A percentile compares a stretch with the other conserved stretches of the same genome.
phyloP scores from a whole-genome alignment of 2,329 filamentous ascomycete species.

The Blastomyces percursus region DNA sequence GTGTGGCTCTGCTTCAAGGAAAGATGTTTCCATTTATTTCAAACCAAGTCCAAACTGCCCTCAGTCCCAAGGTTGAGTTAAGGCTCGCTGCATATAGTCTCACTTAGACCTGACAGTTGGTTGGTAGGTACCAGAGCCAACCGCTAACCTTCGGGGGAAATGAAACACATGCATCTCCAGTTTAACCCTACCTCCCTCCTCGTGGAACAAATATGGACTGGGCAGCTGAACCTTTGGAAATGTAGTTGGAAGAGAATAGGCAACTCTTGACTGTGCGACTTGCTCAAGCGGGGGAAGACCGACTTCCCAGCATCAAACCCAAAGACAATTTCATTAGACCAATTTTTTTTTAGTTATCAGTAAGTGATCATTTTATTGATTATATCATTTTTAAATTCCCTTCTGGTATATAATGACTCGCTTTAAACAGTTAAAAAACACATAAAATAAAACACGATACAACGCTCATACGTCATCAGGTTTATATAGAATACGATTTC shows the following conservation, averaged over 20 bases:
- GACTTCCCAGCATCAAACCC: too few relatives aligned
- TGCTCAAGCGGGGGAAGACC: background rate
- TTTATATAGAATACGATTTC: background rate
- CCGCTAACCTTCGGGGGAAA: background rate
- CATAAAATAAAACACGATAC: background rate
- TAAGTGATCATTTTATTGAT: background rate
- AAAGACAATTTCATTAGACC: background rate
- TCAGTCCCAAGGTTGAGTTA: background rate
- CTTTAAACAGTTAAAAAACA: background rate
- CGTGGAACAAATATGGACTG: background rate
- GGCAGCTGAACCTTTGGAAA: background rate
- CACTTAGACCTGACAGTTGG: background rate
- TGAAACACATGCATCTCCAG: background rate
- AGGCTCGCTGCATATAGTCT: background rate
- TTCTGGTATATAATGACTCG: background rate
- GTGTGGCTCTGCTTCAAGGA: background rate
- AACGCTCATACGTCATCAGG: constrained; percentile 4
- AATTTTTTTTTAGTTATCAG: background rate
- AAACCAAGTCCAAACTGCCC: background rate
- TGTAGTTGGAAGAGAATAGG: background rate
- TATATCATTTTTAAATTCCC: background rate
- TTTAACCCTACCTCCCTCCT: too few relatives aligned
- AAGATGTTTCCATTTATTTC: background rate
- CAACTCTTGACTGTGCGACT: background rate
- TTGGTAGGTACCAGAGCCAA: background rate